phyloP scores from a whole-genome alignment of 2,329 filamentous ascomycete species.

The Aureobasidium zeae region DNA sequence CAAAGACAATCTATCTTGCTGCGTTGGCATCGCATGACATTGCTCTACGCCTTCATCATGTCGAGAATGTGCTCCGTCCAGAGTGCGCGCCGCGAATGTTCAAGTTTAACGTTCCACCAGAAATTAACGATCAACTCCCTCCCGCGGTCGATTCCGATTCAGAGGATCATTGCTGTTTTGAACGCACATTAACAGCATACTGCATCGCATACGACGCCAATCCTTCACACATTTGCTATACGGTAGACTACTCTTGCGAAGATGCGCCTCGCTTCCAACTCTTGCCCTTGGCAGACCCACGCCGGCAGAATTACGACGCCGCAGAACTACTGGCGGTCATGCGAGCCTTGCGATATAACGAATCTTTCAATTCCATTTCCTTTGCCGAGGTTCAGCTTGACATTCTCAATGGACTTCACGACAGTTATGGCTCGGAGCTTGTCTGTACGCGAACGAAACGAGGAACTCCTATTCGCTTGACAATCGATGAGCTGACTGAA shows the following conservation, averaged over 20 bases:
- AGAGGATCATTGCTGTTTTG: conserved; percentile 53
- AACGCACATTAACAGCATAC: conserved; percentile 59
- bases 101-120: conserved; percentile 50
- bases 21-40: conserved; percentile 57
- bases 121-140: conserved; percentile 43
- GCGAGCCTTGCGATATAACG: conserved; percentile 60
- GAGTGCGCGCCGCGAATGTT: conserved; percentile 57
- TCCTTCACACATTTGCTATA: conserved; percentile 57
- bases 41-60: conserved; percentile 50
- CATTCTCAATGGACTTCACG: conserved; percentile 51
- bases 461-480: conserved; percentile 47
- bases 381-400: conserved; percentile 58
- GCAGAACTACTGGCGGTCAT: conserved; percentile 62
- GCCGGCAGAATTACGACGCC: conserved; percentile 46
- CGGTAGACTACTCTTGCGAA: conserved; percentile 52
- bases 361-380: conserved; percentile 58
- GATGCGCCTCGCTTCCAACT: conserved; percentile 60
- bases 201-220: conserved; percentile 60
- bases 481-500: conserved; percentile 44
- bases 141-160: conserved; percentile 42
- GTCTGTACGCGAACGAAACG: conserved; percentile 50
- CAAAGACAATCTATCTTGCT: conserved; percentile 51
- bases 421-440: conserved; percentile 52
- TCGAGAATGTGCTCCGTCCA: conserved; percentile 55
- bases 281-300: conserved; percentile 45